Conservation (phyloP, 2,329 filamentous ascomycete genomes). For the Beauveria asiatica region DNA sequence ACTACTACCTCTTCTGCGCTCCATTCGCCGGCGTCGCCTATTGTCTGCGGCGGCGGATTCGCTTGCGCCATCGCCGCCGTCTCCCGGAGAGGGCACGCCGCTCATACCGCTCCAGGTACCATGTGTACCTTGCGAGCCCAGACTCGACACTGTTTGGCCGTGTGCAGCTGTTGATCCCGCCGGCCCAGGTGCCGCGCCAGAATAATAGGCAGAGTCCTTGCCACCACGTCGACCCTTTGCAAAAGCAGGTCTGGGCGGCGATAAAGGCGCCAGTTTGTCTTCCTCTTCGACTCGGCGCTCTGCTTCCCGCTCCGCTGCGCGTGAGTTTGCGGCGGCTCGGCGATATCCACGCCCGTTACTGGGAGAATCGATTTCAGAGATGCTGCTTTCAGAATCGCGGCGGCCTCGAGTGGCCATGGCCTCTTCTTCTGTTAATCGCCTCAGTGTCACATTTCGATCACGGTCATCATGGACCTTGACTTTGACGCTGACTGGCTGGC, state of each 20-base stretch:
- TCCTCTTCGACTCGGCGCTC: constrained; percentile 35
- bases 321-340: constrained; percentile 41
- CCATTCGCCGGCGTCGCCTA: constrained; percentile 45
- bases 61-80: constrained; percentile 27
- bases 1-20: constrained; percentile 38
- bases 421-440: constrained; percentile 54
- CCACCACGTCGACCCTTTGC: constrained; percentile 37
- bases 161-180: constrained; percentile 32
- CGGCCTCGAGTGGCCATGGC: constrained; percentile 34
- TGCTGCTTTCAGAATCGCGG: constrained; percentile 44
- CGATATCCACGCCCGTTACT: constrained; percentile 42
- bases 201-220: constrained; percentile 57
- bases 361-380: constrained; percentile 48
- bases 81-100: constrained; percentile 35
- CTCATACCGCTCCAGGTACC: constrained; percentile 44
- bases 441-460: constrained; percentile 52
- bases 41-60: constrained; percentile 37
- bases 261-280: constrained; percentile 35
- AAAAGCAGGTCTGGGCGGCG: constrained; percentile 49
- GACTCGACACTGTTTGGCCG: constrained; percentile 36
- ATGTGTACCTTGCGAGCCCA: constrained; percentile 39
- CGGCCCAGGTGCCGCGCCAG: constrained; percentile 33
- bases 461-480: constrained; percentile 53
- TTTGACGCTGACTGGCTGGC: constrained; percentile 47
- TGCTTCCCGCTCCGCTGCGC: constrained; percentile 36